Percentiles rank a stretch among this genome's conserved stretches.
Conservation (phyloP, 2,329 filamentous ascomycete genomes). For the Talaromyces sp. region DNA sequence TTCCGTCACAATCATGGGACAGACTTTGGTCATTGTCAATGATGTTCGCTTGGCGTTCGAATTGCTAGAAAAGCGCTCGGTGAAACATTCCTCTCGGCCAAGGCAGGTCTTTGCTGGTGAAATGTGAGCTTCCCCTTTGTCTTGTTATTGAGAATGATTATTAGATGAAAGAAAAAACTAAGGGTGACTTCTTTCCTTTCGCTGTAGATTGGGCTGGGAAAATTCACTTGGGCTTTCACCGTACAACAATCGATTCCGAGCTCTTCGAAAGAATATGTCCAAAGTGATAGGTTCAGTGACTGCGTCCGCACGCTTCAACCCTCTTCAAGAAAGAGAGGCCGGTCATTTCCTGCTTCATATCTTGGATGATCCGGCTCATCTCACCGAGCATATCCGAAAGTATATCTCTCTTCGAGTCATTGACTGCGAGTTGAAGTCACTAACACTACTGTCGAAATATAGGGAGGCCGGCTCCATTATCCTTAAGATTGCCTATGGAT, state of each 20-base stretch:
- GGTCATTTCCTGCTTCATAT: conserved; percentile 45
- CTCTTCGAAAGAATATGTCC: conserved; percentile 46
- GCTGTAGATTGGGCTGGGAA: conserved; percentile 38
- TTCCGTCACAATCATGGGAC: conserved; percentile 37
- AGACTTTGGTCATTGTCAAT: conserved; percentile 38
- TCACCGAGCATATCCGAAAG: conserved; percentile 45
- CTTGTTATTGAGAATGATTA: background rate
- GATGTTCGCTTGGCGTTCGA: conserved; percentile 31
- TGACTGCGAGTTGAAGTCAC: background rate
- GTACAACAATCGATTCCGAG: conserved; percentile 39
- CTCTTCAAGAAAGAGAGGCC: conserved; percentile 45
- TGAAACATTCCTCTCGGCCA: conserved; percentile 31
- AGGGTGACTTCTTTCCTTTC: background rate
- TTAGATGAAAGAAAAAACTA: conserved; percentile 11
- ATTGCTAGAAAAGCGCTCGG: conserved; percentile 35
- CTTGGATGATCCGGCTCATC: conserved; percentile 36
- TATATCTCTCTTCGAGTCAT: conserved; percentile 6
- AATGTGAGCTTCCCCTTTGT: conserved; percentile 29
- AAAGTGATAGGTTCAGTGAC: conserved; percentile 46
- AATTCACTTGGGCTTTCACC: conserved; percentile 33
- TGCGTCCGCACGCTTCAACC: conserved; percentile 39
- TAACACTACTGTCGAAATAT: background rate
- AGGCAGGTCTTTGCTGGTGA: conserved; percentile 33
- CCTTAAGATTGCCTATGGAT: conserved; percentile 48
- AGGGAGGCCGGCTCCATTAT: conserved; percentile 43